Evolutionary conservation across 352 stramenopile genomes (phyloP).

Genomic region (Pythium dissotocum): DNA sequence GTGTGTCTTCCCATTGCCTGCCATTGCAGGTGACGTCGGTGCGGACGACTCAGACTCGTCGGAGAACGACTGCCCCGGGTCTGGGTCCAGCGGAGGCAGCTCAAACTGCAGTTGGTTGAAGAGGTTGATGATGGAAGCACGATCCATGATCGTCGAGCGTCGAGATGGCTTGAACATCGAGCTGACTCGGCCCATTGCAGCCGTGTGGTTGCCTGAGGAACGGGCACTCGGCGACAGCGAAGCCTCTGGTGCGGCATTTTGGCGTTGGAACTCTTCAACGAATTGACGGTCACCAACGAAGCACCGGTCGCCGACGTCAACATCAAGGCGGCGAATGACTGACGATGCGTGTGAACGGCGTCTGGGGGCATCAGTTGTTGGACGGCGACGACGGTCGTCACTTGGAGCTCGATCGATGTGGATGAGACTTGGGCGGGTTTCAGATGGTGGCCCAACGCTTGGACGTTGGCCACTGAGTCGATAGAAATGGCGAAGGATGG

Average conservation of each 20-base stretch:
- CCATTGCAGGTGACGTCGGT: neutral
- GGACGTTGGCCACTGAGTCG: slow-evolving; percentile 9
- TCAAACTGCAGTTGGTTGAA: slow-evolving; percentile 30
- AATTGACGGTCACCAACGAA: slow-evolving; percentile 24
- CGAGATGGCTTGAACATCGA: slow-evolving; percentile 6
- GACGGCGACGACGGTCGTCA: neutral
- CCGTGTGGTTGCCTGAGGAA: neutral
- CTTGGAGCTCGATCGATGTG: slow-evolving; percentile 5
- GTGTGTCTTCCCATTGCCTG: neutral
- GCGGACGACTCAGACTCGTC: neutral
- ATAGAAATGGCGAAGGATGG: slow-evolving; percentile 14
- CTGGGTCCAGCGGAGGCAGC: slow-evolving; percentile 3
- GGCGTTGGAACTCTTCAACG: slow-evolving; percentile 22
- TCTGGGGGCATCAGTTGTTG: neutral
- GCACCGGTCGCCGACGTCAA: neutral
- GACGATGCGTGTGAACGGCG: neutral
- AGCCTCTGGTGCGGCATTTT: slow-evolving; percentile 1
- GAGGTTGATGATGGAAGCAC: slow-evolving; percentile 21
- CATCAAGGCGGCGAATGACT: neutral
- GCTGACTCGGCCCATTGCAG: neutral
- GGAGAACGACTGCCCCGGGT: slow-evolving; percentile 3
- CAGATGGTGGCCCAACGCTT: slow-evolving; percentile 7
- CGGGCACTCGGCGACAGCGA: neutral
- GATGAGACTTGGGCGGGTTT: slow-evolving; percentile 18
- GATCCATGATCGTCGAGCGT: slow-evolving; percentile 26